Base-by-base conservation (phyloP, 2,329 filamentous ascomycete species). In the Exserohilum turcica region DNA sequence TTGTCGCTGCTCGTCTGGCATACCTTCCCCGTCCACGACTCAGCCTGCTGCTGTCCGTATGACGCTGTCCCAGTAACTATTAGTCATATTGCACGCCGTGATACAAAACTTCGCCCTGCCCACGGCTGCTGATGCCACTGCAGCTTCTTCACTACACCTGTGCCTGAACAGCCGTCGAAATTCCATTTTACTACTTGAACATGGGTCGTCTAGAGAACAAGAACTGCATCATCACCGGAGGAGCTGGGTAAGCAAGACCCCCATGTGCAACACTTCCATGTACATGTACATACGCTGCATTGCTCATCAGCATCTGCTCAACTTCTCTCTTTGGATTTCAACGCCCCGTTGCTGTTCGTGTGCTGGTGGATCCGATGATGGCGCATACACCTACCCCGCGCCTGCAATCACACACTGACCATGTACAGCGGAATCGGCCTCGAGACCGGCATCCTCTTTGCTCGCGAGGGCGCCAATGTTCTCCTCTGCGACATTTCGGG, bases 401-500 rank as follows among this genome's bases (percentile, higher is more conserved):
- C 21, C 29, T n/a, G 9, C 9, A 31, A 21, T 29, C 19, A 16
- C 24, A 32, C 19, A 37, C 66, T 72, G 56, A 73, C 61, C 21
- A 24, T 2, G 21, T 31, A 18, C 69, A 92, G 92, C 70, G 92
- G 92, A 70, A 97, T 97, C 70, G 92, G 92, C 62, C 88, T 97
- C 43, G 92, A 97, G 79, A 96, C 92, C 2, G 85, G 84, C 50
- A 92, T 97, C 64, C 88, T 96, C 54, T 96, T 97, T 71, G 88
- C 87, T 54, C 89, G 89, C 60, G 92, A 97, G 79, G 92, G 92
- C 57, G 92, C 91, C 69, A 88, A 84, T 57, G 86, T 97, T 51
- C 79, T 96, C 61, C 86, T 97, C 85, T 84, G 89, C 56, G 92
- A 97, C 71, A 91, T 96, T 64, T 93, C 91, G 4, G 84, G 81